Evolutionary conservation across 805 yeast species (phyloP), one percentile per base, ranked within the genome.

Genomic region (Hanseniaspora hatyaiensis): DNA sequence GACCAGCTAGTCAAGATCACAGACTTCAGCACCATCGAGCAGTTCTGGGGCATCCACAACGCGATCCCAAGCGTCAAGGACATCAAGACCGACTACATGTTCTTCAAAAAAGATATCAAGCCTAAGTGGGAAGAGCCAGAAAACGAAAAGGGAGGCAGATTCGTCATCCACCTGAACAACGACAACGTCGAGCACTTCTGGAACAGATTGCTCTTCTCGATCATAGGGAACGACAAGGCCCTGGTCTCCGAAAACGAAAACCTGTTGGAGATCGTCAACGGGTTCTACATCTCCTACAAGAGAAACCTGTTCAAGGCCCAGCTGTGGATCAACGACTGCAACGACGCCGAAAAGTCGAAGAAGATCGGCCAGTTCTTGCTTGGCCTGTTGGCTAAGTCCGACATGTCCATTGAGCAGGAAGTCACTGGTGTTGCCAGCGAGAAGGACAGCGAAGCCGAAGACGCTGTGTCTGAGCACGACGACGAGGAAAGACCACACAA

Each of bases 71-170:
- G 78, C 58, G 95, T 95, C 46, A 76, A 78, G 53, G 95, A 88
- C 62, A 74, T 92, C 63, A 85, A 81, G 67, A 83, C 96, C 11
- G 97, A 92, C 68, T 89, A 89, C 69, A 95, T 92, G 65, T 77
- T 89, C 60, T 92, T 92, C 73, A 82, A 89, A 69, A 82, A 82
- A 63, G 95, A 87, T 50, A 78, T 92, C 60, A 82, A 85, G 65
- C 98, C 98, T 49, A 97, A 92, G 73, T 92, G 98, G 98, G 98
- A 92, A 73, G 97, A 92, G 66, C 72, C 69, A 47, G 75, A 78
- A 55, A 92, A 92, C 67, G 67, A 84, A 52, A 73, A 80, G 57
- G 98, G 98, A 62, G 98, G 98, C 60, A 86, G 83, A 69, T 92
- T 96, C 95, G 73, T 83, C 34, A 83, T 75, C 68, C 80, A 75